phyloP scores from a whole-genome alignment of 768 basidiomycete genomes.

The Rhodosporidiobolus sp. region DNA sequence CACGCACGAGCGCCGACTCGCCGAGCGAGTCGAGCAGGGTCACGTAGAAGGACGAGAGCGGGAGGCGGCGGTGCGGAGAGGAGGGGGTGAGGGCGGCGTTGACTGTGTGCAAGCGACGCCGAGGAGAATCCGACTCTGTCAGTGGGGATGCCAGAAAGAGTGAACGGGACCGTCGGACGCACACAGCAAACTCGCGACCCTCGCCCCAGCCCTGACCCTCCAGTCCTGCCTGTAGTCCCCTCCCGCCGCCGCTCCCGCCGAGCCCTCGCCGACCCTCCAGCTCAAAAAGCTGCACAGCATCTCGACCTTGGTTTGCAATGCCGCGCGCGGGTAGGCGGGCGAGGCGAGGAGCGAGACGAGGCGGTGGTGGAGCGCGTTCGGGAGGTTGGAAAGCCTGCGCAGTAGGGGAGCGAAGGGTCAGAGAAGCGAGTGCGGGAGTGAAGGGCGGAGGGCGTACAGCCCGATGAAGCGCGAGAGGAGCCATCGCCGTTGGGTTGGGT shows the following conservation, averaged over 20 bases:
- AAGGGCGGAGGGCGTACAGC: conserved; percentile 3
- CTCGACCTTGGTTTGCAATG: conserved; percentile 13
- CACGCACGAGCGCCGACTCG: conserved; percentile 4
- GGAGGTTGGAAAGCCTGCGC: conserved; percentile 12
- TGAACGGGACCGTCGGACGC: neutral
- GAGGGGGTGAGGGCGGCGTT: neutral
- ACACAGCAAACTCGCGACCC: conserved; percentile 24
- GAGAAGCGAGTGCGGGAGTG: fast-evolving
- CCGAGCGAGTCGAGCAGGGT: conserved; percentile 35
- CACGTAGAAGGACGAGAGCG: conserved; percentile 24
- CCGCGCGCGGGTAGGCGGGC: neutral
- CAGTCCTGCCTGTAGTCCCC: conserved; percentile 18
- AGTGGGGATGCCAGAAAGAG: neutral
- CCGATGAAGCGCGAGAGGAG: conserved; percentile 23
- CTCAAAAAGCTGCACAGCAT: conserved; percentile 11
- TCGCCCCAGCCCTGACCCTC: conserved; percentile 8
- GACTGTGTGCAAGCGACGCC: neutral
- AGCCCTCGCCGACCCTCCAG: neutral
- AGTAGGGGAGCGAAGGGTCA: neutral
- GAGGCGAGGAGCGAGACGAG: conserved; percentile 24
- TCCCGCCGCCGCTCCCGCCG: neutral
- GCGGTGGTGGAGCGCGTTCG: conserved; percentile 4
- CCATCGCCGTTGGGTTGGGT: neutral
- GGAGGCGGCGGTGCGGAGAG: neutral
- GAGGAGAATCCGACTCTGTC: neutral